Base-by-base conservation (phyloP, 257 asterid genomes). In the Cynanchum wilfordii region DNA sequence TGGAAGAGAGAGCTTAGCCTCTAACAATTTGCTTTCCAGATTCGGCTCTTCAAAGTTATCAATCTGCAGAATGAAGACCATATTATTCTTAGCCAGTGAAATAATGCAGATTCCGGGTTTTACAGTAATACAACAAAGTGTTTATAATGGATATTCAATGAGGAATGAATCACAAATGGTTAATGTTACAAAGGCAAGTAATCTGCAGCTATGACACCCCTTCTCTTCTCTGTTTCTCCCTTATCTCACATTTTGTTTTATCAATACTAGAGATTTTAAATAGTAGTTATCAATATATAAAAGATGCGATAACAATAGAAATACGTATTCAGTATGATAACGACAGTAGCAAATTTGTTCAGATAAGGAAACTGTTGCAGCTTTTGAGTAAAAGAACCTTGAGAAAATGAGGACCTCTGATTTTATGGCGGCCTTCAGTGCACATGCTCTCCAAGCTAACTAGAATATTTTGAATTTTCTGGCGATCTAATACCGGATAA, bases 341-440 rank as follows among this genome's bases (percentile, higher is more conserved):
- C n/a, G 29, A 29, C 4, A 51, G 19, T 30, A 33, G 25, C 24
- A 51, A 38, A n/a, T 56, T 22, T 15, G 3, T 15, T 19, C 50
- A 54, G 58, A 20, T 5, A 19, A 54, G 47, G 47, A 6, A 6
- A 69, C 11, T 17, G 19, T 38, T 8, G 27, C 10, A 29, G 20
- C 19, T 27, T n/a, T 22, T 17, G 63, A 67, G 83, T 72, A 66
- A 76, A 82, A 74, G 70, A 77, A 95, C 99, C 99, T 95, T 90
- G 79, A 87, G 82, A 83, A 87, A 92, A 83, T 79, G 85, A 71
- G 98, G 94, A 38, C 92, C 95, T 85, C 99, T 87, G 85, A 92
- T 87, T 87, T 76, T 90, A 76, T 79, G 66, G 79, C 33, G 82
- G 70, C 95, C 86, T 78, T 76, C 79, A 38, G 36, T 49, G 82